Base-by-base conservation (phyloP, 352 stramenopile genomes). In the Pythium oligandrum region DNA sequence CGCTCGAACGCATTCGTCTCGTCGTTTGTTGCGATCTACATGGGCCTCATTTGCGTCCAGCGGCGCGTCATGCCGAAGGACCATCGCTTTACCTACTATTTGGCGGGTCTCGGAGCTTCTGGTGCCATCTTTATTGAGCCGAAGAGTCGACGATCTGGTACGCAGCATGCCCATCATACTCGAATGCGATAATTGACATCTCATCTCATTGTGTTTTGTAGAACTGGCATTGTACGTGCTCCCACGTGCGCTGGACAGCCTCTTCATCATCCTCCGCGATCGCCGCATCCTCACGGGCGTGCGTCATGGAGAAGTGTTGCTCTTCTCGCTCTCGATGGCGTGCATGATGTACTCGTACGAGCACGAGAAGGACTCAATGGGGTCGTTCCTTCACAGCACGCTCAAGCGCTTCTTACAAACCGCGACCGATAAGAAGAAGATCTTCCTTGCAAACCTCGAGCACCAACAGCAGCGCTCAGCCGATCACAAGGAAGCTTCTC, bases 271-370 rank as follows among this genome's bases (percentile, higher is more conserved):
- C 48, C 66, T 93, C 30, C 68, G 75, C 42, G 81, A 91, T 57
- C 79, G 74, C 43, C 68, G 73, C 35, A 78, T 90, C 58, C 74
- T 86, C 39, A 66, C 70, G n/a, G 78, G 81, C 51, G 68, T 92
- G 43, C 69, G 63, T 17, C 66, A 89, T 48, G 83, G 81, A 30
- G 83, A 93, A 53, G 70, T 90, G 35, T 65, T 78, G 44, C 68
- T 93, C 40, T 93, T 92, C 51, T 79, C 80, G 31, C 65, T 66
- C 9, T 93, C 81, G 6, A 93, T 92, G 81, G 68, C 75, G 6
- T 65, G 83, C 44, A 84, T 93, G 63, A 92, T 92, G 83, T 87
- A 85, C 63, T 88, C 68, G 54, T 93, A 90, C 51, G 81, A 93
- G 80, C 71, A 84, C 44, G 80, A 90, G 55, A 88, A 75, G 37